These are phyloP conservation scores for Colletotrichum sp. DNA, from an alignment of 2,329 filamentous ascomycete species.

Conservation along the genomic window DNA sequence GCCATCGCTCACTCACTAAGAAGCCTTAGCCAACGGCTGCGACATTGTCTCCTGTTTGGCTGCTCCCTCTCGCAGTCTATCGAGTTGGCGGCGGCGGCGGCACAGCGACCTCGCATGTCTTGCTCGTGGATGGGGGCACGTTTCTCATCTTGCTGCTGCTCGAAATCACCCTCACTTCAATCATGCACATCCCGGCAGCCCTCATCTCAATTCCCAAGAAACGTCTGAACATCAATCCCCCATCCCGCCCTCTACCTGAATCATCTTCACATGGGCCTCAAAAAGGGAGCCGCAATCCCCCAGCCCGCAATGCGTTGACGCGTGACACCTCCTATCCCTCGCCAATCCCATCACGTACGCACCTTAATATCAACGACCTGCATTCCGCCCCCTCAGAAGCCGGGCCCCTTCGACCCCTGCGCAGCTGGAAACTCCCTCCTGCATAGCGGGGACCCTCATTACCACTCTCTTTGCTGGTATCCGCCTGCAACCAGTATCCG, in stretches of 20 bases:
- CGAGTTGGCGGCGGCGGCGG: background rate
- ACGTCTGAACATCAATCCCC: background rate
- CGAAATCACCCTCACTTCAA: background rate
- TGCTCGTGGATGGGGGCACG: background rate
- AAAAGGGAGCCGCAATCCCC: conserved; percentile 9
- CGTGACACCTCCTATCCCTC: background rate
- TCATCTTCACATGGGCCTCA: background rate
- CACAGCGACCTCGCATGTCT: background rate
- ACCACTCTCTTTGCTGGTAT: background rate
- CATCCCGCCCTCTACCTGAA: background rate
- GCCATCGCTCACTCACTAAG: background rate
- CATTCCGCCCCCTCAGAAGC: background rate
- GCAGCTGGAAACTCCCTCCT: conserved; percentile 6
- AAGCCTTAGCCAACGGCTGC: background rate
- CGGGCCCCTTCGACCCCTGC: conserved; percentile 1
- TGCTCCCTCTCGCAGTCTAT: background rate
- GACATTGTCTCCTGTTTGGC: background rate
- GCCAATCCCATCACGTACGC: background rate
- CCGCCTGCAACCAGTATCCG: background rate
- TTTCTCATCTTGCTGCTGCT: background rate
- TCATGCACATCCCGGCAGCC: background rate
- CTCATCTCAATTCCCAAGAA: background rate
- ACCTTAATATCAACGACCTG: conserved; percentile 17
- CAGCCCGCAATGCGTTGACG: background rate
- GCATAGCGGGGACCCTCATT: background rate